phyloP scores from a whole-genome alignment of 257 asterid species.

The Rhazya stricta region DNA sequence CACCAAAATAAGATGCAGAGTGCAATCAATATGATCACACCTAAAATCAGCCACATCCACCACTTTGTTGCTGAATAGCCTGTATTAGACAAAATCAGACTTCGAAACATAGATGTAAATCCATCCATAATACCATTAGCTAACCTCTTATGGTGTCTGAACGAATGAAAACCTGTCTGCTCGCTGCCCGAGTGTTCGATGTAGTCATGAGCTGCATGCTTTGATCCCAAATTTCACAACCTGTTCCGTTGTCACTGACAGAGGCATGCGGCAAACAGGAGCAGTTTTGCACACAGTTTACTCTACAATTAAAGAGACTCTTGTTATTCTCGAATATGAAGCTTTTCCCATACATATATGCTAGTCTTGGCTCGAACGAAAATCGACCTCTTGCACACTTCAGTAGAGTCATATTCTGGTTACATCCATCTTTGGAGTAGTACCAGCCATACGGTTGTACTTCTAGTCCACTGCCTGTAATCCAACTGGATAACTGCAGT shows the following conservation, averaged over 20 bases:
- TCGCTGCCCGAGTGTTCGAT: neutral
- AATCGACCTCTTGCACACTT: neutral
- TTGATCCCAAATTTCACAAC: neutral
- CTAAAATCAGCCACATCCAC: neutral
- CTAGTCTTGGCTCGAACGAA: neutral
- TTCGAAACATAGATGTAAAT: neutral
- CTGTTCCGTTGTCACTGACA: neutral
- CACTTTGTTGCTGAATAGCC: neutral
- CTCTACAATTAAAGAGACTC: neutral
- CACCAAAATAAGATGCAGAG: neutral
- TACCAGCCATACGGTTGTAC: neutral
- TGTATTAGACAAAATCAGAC: too few species aligned
- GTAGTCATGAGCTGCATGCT: neutral
- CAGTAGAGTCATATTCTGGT: neutral
- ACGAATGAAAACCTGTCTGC: neutral
- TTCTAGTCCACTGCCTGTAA: neutral
- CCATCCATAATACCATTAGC: too few species aligned
- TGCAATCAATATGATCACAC: neutral
- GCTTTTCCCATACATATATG: neutral
- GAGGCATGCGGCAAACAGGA: conserved; percentile 1
- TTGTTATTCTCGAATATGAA: neutral
- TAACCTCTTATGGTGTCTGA: neutral
- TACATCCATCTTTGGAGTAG: neutral
- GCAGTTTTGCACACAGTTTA: neutral
- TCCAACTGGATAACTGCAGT: neutral